phyloP scores from a whole-genome alignment of 345 rosid species.

The Eucalyptus dawsonii region DNA sequence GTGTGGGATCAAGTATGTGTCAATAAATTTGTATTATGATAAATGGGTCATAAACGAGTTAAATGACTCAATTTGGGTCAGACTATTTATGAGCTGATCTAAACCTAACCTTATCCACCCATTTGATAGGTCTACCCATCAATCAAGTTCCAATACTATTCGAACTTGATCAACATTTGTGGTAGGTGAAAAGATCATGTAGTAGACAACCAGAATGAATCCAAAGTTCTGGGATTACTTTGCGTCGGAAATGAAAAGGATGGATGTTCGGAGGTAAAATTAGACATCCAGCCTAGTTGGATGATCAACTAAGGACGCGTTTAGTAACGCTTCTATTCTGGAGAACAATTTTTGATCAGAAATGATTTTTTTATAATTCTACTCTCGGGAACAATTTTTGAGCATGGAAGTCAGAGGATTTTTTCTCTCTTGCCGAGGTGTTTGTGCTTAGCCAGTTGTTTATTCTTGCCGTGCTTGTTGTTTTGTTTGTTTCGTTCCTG shows the following conservation, averaged over 20 bases:
- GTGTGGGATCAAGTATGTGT: not conserved
- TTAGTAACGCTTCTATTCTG: accelerated
- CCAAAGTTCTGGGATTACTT: not conserved
- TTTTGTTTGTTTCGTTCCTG: too few relatives aligned
- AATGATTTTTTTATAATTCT: too few relatives aligned
- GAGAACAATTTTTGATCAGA: accelerated
- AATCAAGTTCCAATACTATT: not conserved
- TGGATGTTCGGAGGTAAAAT: not conserved
- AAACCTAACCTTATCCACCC: not conserved
- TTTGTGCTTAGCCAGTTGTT: too few relatives aligned
- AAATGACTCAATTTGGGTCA: not conserved
- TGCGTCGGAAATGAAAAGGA: accelerated
- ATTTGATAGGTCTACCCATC: not conserved
- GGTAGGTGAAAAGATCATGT: not conserved
- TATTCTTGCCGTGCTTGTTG: too few relatives aligned
- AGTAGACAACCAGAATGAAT: not conserved
- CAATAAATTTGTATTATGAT: not conserved
- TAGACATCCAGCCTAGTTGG: not conserved
- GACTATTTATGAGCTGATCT: too few relatives aligned
- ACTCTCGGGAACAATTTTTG: accelerated
- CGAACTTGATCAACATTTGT: not conserved
- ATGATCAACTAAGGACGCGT: accelerated
- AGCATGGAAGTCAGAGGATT: too few relatives aligned
- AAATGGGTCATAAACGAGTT: not conserved
- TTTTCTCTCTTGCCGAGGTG: too few relatives aligned